A percentile compares a stretch with the other conserved stretches of the same genome.
Evolutionary conservation across 495 filamentous ascomycete species (phyloP).

Genomic region (Neurospora discreta): DNA sequence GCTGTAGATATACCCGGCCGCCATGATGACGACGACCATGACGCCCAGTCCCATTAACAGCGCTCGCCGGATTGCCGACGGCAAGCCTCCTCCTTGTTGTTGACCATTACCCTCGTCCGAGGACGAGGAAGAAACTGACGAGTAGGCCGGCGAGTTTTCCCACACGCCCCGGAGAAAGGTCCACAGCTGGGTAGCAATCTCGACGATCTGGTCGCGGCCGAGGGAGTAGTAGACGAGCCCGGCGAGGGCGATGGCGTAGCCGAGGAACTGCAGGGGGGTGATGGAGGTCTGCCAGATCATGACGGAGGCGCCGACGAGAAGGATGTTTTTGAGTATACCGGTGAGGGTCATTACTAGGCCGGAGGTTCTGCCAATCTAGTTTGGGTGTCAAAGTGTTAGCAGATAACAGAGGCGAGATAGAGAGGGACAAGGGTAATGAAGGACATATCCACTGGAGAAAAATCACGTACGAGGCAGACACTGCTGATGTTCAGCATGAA

Average conservation of each 20-base stretch:
- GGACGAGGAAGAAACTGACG: not conserved
- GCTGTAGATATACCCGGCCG: slow-evolving; percentile 13
- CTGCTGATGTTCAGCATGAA: slow-evolving; percentile 70
- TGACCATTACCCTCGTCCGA: slow-evolving; percentile 24
- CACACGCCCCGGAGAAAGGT: slow-evolving; percentile 50
- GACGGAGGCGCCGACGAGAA: slow-evolving; percentile 54
- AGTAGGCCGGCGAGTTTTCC: slow-evolving; percentile 2
- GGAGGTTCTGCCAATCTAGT: slow-evolving; percentile 64
- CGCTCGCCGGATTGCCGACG: slow-evolving; percentile 55
- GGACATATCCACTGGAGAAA: not conserved
- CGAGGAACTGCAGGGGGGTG: slow-evolving; percentile 47
- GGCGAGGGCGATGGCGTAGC: slow-evolving; percentile 52
- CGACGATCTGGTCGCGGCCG: slow-evolving; percentile 55
- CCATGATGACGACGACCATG: slow-evolving; percentile 46
- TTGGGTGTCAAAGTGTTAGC: not conserved
- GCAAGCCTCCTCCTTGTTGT: slow-evolving; percentile 18
- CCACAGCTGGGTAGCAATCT: slow-evolving; percentile 42
- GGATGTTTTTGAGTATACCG: slow-evolving; percentile 67
- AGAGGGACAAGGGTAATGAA: not conserved
- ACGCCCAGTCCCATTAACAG: slow-evolving; percentile 46
- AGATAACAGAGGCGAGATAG: not conserved
- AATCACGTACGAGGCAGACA: slow-evolving; percentile 52
- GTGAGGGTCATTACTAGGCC: slow-evolving; percentile 66
- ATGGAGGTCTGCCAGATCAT: slow-evolving; percentile 55
- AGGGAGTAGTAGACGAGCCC: slow-evolving; percentile 60